Percentiles rank a stretch among this genome's conserved stretches.
phyloP scores from a whole-genome alignment of 768 basidiomycete genomes.

The Suillus ampliporus region DNA sequence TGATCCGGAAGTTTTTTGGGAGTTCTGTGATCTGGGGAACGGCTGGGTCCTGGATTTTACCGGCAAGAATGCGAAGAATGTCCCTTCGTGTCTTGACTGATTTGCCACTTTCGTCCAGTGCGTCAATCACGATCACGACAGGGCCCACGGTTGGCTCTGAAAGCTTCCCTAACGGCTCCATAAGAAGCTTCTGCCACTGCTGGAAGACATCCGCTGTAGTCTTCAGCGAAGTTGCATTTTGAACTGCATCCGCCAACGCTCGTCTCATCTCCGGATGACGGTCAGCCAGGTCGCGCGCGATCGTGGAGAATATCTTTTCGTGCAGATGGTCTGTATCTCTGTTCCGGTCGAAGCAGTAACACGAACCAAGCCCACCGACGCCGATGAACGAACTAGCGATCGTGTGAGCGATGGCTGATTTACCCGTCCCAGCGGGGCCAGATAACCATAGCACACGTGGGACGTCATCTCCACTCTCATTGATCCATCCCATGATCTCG shows the following conservation, averaged over 20 bases:
- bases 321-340: slow-evolving; percentile 10
- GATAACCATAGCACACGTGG: too few relatives aligned
- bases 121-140: slow-evolving; percentile 33
- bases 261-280: not conserved
- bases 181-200: slow-evolving; percentile 25
- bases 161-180: slow-evolving; percentile 21
- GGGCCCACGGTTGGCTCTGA: slow-evolving; percentile 15
- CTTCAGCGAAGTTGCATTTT: not conserved
- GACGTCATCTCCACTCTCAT: too few relatives aligned
- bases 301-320: slow-evolving; percentile 21
- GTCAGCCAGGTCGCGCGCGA: slow-evolving; percentile 22
- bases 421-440: not conserved
- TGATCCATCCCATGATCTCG: too few relatives aligned
- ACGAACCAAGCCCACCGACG: slow-evolving; percentile 17
- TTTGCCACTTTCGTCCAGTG: slow-evolving; percentile 22
- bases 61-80: slow-evolving; percentile 19
- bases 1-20: slow-evolving; percentile 7
- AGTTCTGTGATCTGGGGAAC: not conserved
- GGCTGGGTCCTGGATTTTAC: not conserved
- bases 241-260: not conserved
- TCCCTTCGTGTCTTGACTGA: slow-evolving; percentile 3
- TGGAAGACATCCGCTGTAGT: not conserved
- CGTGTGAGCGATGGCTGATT: not conserved
- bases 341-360: slow-evolving; percentile 25
- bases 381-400: too few relatives aligned